These are phyloP conservation scores for Urochloa ruziziensis DNA, from an alignment of 176 grass and related monocot genomes.

Conservation along the genomic window DNA sequence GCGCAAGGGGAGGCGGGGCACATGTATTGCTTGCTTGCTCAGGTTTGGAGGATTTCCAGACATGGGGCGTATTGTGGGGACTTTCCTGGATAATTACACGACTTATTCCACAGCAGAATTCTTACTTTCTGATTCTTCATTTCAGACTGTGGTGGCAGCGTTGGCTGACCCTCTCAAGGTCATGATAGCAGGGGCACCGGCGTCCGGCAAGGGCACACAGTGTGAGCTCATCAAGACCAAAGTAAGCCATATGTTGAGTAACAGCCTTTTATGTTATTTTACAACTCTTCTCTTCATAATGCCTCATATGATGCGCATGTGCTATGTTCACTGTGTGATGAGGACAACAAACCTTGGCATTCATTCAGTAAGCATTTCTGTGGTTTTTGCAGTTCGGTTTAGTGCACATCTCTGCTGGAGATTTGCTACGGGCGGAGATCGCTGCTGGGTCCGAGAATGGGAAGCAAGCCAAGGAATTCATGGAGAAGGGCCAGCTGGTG, in stretches of 20 bases:
- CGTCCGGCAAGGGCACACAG: conserved; percentile 91
- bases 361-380: background rate
- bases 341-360: background rate
- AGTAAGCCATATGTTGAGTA: conserved; percentile 44
- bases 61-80: background rate
- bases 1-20: background rate
- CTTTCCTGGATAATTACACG: background rate
- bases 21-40: background rate
- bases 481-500: conserved; percentile 92
- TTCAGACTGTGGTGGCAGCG: conserved; percentile 43
- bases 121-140: background rate
- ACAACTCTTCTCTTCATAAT: background rate
- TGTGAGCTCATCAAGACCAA: conserved; percentile 91
- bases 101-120: background rate
- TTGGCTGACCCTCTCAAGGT: conserved; percentile 56
- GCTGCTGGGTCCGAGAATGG: conserved; percentile 76
- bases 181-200: conserved; percentile 89
- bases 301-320: background rate
- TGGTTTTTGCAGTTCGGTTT: conserved; percentile 61
- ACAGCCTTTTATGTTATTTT: background rate
- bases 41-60: background rate
- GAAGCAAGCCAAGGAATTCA: conserved; percentile 83
- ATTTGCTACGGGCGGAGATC: conserved; percentile 91
- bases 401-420: conserved; percentile 92
- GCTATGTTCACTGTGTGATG: background rate